Percentiles rank a stretch among this genome's conserved stretches.
Evolutionary conservation across 2,329 filamentous ascomycete species (phyloP).

Genomic region (Rhinocladiella similis): DNA sequence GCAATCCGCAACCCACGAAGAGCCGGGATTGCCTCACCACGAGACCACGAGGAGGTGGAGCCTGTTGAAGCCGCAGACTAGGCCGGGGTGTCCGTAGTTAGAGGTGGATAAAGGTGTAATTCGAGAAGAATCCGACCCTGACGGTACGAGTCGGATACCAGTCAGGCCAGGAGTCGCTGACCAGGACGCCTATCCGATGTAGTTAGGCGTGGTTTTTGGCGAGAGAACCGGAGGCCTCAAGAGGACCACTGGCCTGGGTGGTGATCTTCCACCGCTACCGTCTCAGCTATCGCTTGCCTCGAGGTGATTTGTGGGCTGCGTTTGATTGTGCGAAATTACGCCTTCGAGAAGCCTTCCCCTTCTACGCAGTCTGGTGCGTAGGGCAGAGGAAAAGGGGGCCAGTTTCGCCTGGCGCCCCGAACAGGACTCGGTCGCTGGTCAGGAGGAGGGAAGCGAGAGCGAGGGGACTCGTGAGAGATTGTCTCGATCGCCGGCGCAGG

Average conservation of each 20-base stretch:
- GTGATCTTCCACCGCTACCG: constrained; percentile 20
- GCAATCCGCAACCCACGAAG: constrained; percentile 25
- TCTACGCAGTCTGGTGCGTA: not conserved
- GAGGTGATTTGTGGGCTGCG: not conserved
- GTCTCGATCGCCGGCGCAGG: not conserved
- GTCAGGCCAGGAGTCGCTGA: constrained; percentile 23
- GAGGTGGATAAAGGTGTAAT: constrained; percentile 22
- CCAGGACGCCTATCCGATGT: constrained; percentile 15
- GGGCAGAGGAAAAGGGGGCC: not conserved
- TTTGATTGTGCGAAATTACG: constrained; percentile 2
- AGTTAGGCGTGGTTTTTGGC: constrained; percentile 21
- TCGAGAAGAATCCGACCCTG: constrained; percentile 24
- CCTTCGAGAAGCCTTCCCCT: not conserved
- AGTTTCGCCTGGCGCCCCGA: not conserved
- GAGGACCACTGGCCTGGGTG: constrained; percentile 4
- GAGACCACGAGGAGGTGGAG: constrained; percentile 28
- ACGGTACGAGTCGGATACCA: constrained; percentile 14
- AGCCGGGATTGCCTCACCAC: constrained; percentile 27
- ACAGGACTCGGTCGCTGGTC: not conserved
- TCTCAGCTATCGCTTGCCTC: constrained; percentile 9
- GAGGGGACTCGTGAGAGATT: not conserved
- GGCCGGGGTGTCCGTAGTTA: constrained; percentile 8
- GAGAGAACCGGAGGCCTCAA: constrained; percentile 12
- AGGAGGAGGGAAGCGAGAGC: not conserved
- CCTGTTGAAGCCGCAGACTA: constrained; percentile 22